Percentiles rank a stretch among this genome's conserved stretches.
Evolutionary conservation across 225 moss, liverwort and hornwort species (phyloP).

Genomic region (Bryum argenteum): DNA sequence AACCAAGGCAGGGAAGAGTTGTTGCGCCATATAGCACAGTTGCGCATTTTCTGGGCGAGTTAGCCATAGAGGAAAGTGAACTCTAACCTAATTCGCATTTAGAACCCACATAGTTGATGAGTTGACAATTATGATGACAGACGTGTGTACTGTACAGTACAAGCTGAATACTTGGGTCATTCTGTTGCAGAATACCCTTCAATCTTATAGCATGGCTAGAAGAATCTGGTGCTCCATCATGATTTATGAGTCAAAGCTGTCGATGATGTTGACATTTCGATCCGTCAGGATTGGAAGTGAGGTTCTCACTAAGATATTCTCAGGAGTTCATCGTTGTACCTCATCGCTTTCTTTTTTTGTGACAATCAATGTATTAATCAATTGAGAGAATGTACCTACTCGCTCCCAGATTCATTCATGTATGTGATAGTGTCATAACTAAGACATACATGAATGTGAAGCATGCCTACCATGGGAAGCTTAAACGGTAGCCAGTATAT

Average conservation of each 20-base stretch:
- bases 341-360: not conserved
- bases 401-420: not conserved
- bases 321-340: not conserved
- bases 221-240: conserved; percentile 10
- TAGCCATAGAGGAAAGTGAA: conserved; percentile 23
- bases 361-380: too few relatives aligned
- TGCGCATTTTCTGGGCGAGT: conserved; percentile 76
- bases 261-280: not conserved
- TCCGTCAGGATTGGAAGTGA: not conserved
- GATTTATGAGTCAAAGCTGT: conserved; percentile 8
- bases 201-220: not conserved
- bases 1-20: conserved; percentile 95
- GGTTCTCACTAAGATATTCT: not conserved
- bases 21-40: conserved; percentile 69
- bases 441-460: too few relatives aligned
- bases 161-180: conserved; percentile 23
- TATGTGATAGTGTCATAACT: not conserved
- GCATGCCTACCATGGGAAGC: not conserved
- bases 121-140: not conserved
- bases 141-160: too few relatives aligned
- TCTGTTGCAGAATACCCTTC: conserved; percentile 6
- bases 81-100: not conserved
- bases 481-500: not conserved
- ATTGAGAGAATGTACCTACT: too few relatives aligned
- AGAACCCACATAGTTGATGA: conserved; percentile 5